phyloP scores from a whole-genome alignment of 139 green algal genomes.

The Tetraselmis chui region DNA sequence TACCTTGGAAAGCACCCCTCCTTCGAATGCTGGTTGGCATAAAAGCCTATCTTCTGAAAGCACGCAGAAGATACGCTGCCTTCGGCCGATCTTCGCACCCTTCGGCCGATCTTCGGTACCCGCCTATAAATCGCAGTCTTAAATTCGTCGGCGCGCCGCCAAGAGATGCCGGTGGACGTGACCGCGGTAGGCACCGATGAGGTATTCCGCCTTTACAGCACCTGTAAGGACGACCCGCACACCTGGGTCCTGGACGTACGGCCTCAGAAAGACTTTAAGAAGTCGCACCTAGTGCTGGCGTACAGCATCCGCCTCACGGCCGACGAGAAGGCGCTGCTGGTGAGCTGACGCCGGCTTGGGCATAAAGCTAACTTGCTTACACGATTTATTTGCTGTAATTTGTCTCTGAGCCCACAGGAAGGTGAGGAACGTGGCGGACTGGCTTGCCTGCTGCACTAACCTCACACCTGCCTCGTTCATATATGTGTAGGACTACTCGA shows the following conservation, averaged over 20 bases:
- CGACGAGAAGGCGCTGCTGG: conserved; percentile 47
- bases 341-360: conserved; percentile 2
- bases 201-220: conserved; percentile 49
- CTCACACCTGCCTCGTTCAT: background rate
- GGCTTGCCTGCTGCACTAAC: background rate
- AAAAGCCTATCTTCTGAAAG: no score
- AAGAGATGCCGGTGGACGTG: conserved; percentile 23
- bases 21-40: no score
- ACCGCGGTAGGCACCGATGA: conserved; percentile 28
- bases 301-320: conserved; percentile 44
- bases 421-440: background rate
- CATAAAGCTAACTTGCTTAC: no score
- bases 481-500: conserved; percentile 36
- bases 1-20: no score
- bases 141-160: no score
- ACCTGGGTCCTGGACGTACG: conserved; percentile 51
- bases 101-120: no score
- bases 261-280: conserved; percentile 44
- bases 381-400: no score
- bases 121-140: no score
- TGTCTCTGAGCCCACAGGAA: no score
- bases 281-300: conserved; percentile 32
- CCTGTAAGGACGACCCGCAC: conserved; percentile 37
- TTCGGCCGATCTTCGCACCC: no score
- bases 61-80: no score